Conservation (phyloP, 1,284 basidiomycete genomes). For the Phylloboletellus chloephorus region DNA sequence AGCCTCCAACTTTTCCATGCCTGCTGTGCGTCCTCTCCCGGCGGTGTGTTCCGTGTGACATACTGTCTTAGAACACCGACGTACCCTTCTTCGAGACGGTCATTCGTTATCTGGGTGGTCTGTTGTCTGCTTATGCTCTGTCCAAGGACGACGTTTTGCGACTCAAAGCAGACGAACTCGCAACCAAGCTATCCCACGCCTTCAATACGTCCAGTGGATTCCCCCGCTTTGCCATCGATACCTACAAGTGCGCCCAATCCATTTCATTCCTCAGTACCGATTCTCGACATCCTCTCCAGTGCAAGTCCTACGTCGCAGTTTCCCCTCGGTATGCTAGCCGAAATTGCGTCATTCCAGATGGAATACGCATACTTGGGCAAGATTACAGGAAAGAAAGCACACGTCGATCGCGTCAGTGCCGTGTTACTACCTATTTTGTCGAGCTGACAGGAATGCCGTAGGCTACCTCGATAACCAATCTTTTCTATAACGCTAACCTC, state of each 20-base stretch:
- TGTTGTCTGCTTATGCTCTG: slow-evolving; percentile 79
- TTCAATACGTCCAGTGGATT: slow-evolving; percentile 48
- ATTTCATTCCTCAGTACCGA: background rate
- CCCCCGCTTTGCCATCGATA: slow-evolving; percentile 45
- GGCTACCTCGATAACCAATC: slow-evolving; percentile 49
- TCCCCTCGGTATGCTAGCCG: slow-evolving; percentile 43
- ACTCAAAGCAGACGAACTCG: slow-evolving; percentile 50
- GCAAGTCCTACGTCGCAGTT: slow-evolving; percentile 10
- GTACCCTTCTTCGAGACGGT: slow-evolving; percentile 80
- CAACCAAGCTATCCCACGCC: slow-evolving; percentile 43
- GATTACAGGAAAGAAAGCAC: slow-evolving; percentile 44
- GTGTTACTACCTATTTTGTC: background rate
- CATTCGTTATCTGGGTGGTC: slow-evolving; percentile 83
- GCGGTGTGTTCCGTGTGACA: background rate
- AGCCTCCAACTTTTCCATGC: slow-evolving; percentile 55
- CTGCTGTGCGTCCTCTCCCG: slow-evolving; percentile 26
- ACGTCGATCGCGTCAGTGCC: slow-evolving; percentile 42
- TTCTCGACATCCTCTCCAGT: slow-evolving; percentile 5
- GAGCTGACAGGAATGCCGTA: slow-evolving; percentile 19
- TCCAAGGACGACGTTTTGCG: slow-evolving; percentile 44
- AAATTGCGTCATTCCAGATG: slow-evolving; percentile 52
- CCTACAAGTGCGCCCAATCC: slow-evolving; percentile 37
- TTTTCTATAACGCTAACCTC: slow-evolving; percentile 43
- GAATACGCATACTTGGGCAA: slow-evolving; percentile 58
- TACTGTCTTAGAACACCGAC: slow-evolving; percentile 27